Evolutionary conservation across 345 rosid genomes (phyloP), one percentile per base, ranked within the genome.

Genomic region (Corchorus olitorius): DNA sequence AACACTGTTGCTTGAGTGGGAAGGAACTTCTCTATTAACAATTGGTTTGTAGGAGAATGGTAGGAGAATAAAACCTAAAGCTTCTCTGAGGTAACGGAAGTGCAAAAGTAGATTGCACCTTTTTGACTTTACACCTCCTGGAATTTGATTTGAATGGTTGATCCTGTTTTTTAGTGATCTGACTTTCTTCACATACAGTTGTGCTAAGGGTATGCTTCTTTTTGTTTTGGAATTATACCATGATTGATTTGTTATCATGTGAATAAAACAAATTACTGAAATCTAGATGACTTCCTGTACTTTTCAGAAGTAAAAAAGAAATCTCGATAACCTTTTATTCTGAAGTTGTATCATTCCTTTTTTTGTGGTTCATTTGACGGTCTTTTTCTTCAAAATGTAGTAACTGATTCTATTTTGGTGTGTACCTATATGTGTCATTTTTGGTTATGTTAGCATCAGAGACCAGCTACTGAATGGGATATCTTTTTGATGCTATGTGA

Each of bases 11-110:
- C 59, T 65, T 54, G 67, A 74, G 56, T 46, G 37, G 56, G 7
- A n/a, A 66, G 3, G 55, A 65, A 76, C 54, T 12, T 54, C 11
- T 37, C 0, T 52, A 14, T 2, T 50, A 49, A 52, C 62, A 37
- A 46, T 54, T 65, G 65, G 62, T 66, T 41, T 76, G 8, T 41
- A 56, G 74, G 58, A 60, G 54, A 73, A 73, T 48, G 77, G 10
- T 75, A 45, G 52, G 69, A 63, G 63, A 78, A 79, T 64, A 81
- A 81, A 73, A 6, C 62, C n/a, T n/a, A n/a, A 76, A 83, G 85
- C 81, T 75, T 65, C 52, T 5, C 22, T 13, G 67, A 56, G 77
- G 59, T 63, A 46, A 67, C 37, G 27, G 59, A 39, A 67, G 39
- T 76, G 63, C 8, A 37, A 19, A 63, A 62, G 56, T 56, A 78